Base-by-base conservation (phyloP, 345 rosid genomes). In the Eucalyptus polyanthemos region DNA sequence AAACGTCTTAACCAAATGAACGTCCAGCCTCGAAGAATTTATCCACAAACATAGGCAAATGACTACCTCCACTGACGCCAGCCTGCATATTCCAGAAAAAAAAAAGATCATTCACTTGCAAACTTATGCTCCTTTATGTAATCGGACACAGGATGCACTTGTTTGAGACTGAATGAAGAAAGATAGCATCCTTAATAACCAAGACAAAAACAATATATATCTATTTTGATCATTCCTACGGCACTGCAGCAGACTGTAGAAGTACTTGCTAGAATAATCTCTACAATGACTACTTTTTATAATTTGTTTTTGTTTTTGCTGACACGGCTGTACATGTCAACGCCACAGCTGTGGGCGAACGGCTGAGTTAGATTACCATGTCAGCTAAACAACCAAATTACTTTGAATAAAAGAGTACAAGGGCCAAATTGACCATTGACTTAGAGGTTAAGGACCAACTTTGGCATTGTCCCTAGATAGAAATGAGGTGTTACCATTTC, bases 1-100 rank as follows among this genome's bases (percentile, higher is more conserved):
- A 22, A n/a, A 45, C 9, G 10, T 44, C 53, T 14, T 6, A 25
- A 83, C 29, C 51, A 42, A 44, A 83, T 25, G 19, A 34, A 40
- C 4, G 31, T 83, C 86, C 4, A 56, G 95, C 99, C 99, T 97
- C 99, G 62, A 93, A 97, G 93, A 97, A 97, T 89, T 93, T 96
- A 92, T 97, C 99, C 54, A 97, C 91, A 89, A 95, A 93, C 92
- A 93, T 88, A 29, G 99, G 98, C 93, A 97, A 93, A 91, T 94
- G 95, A n/a, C 98, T 97, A 89, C 99, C 99, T 91, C 99, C 99
- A 87, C 97, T 95, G 60, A 96, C 88, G 90, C 98, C 98, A 94
- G 98, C 99, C 99, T 97, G 91, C 89, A 89, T 50, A 85, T 85
- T 83, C n/a, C 49, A 42, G 17, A 44, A 44, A 14, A 24, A 42